Base-by-base conservation (phyloP, 2,329 filamentous ascomycete species). In the Aschersonia sp. region DNA sequence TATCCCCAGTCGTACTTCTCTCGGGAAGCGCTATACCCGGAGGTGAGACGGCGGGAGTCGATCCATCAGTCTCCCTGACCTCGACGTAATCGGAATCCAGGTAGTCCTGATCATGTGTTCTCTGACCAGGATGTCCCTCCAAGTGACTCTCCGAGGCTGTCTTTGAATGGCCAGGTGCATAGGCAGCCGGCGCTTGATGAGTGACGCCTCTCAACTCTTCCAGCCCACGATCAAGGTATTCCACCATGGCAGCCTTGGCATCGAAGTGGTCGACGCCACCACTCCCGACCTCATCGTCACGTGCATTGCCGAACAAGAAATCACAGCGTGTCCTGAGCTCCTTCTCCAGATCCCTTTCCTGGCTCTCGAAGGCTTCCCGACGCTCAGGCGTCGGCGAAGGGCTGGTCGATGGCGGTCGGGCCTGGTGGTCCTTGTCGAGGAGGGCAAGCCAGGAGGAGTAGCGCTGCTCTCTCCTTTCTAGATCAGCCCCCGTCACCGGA, bases 281-380 rank as follows among this genome's bases (percentile, higher is more conserved):
- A 45, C 56, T 56, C 30, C 44, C 42, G 11, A 35, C 42, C 12
- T 59, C 57, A 7, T 67, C 58, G 2, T 67, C 65, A 48, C 64
- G 61, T 1, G 63, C 66, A 51, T 73, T 73, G 41, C 57, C 61
- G 54, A 69, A 70, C 5, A 77, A 59, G 9, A 66, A 62, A 6
- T 71, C 68, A 50, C 71, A 68, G 11, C 63, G 62, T 29, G 58
- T 54, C 51, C 67, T 63, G 47, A 78, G 72, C 48, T 76, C 72
- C 0, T 60, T 58, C 54, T 75, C 73, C 1, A 77, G 62, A 31
- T 67, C 63, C 41, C 62, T 65, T 55, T 78, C 73, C 44, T 70
- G 67, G 47, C 65, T 60, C 32, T 65, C 61, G 12, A 72, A 61
- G 5, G 62, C 65, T 11, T 63, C 62, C 12, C 59, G 56, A 30